Evolutionary conservation across 805 yeast genomes (phyloP).

Genomic region (Metschnikowia reukaufii): DNA sequence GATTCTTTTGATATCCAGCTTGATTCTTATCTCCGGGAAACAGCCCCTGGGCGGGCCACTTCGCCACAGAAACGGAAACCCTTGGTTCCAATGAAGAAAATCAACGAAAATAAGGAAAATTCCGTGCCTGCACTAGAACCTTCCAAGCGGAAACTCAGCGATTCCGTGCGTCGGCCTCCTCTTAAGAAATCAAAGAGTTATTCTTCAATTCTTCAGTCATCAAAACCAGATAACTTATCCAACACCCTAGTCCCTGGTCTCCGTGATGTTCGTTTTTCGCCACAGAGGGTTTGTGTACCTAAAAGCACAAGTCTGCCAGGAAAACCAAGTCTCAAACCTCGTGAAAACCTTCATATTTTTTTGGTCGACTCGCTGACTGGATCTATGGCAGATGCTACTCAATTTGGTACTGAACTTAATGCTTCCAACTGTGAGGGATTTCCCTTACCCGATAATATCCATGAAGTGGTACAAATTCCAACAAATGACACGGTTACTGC

Average conservation of each 20-base stretch:
- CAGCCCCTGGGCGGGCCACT: slow-evolving; percentile 11
- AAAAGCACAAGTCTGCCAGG: slow-evolving; percentile 23
- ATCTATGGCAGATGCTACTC: slow-evolving; percentile 59
- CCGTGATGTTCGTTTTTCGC: slow-evolving; percentile 24
- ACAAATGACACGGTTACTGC: slow-evolving; percentile 28
- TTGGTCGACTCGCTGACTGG: slow-evolving; percentile 66
- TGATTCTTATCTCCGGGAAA: slow-evolving; percentile 19
- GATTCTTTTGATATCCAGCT: slow-evolving; percentile 21
- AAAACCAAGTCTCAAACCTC: slow-evolving; percentile 33
- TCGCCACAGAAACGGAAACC: slow-evolving; percentile 14
- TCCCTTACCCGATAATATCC: slow-evolving; percentile 56
- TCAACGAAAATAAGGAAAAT: slow-evolving; percentile 35
- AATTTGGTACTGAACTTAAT: slow-evolving; percentile 67
- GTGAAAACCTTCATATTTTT: slow-evolving; percentile 35
- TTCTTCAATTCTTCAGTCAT: slow-evolving; percentile 26
- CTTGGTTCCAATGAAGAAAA: neutral
- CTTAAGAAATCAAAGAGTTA: slow-evolving; percentile 13
- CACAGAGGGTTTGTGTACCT: slow-evolving; percentile 48
- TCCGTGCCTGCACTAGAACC: slow-evolving; percentile 27
- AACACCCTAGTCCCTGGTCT: neutral
- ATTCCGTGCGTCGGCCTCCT: slow-evolving; percentile 8
- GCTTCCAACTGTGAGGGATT: slow-evolving; percentile 62
- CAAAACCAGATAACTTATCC: slow-evolving; percentile 6
- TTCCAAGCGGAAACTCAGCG: slow-evolving; percentile 25
- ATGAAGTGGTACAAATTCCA: slow-evolving; percentile 63